These are phyloP conservation scores for Plasmodium chabaudi DNA, from an alignment of 169 alveolate genomes.

Conservation along the genomic window DNA sequence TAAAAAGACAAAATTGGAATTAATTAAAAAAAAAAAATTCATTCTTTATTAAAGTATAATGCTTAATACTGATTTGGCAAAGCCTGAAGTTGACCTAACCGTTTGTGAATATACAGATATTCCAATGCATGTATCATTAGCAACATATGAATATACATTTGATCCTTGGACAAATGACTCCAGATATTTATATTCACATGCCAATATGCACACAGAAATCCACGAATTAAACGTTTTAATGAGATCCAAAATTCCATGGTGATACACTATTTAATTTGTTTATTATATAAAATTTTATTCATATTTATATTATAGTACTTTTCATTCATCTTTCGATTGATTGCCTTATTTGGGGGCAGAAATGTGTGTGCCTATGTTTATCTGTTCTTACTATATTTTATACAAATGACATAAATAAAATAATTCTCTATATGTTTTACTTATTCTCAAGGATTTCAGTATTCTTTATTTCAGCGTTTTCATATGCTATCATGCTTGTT, in stretches of 20 bases:
- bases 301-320: background rate
- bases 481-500: constrained; percentile 19
- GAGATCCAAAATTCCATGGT: constrained; percentile 53
- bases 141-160: constrained; percentile 33
- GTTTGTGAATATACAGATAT: constrained; percentile 68
- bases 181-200: constrained; percentile 59
- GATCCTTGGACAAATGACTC: constrained; percentile 64
- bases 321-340: background rate
- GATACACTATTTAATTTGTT: background rate
- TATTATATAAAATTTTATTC: constrained; percentile 1
- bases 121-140: constrained; percentile 44
- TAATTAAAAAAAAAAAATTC: background rate
- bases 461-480: constrained; percentile 41
- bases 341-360: background rate
- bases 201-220: constrained; percentile 49
- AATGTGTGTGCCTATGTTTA: background rate
- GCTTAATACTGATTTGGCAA: constrained; percentile 48
- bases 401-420: background rate
- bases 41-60: background rate
- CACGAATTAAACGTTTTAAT: constrained; percentile 43
- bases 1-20: background rate
- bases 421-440: background rate
- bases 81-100: constrained; percentile 39
- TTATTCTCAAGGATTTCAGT: constrained; percentile 12
- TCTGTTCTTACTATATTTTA: background rate